Evolutionary conservation across 1,284 basidiomycete genomes (phyloP), one percentile per base, ranked within the genome.

Genomic region (Cutaneotrichosporon sp.): DNA sequence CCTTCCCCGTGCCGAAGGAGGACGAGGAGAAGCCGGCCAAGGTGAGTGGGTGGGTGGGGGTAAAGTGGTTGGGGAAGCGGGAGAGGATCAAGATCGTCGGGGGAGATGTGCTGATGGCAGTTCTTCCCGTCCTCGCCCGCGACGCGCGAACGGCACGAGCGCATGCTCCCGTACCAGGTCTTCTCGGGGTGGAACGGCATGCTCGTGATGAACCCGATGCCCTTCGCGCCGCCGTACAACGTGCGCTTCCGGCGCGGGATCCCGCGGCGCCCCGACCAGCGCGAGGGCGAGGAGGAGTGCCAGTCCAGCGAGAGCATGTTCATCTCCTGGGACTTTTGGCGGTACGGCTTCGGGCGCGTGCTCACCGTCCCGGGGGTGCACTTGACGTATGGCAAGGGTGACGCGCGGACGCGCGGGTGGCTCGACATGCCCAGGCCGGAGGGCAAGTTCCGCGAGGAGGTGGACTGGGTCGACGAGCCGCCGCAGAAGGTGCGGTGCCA

Each of bases 181-280:
- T 81, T 81, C 64, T 74, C 79, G n/a, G 81, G 80, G 49, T 82
- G 86, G 86, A 87, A 87, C 71, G 86, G 86, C 27, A 83, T 81
- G 54, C 72, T 77, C 16, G 78, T 80, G 20, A 65, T 82, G 54
- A 63, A 66, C 46, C 75, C 79, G 22, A 61, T 54, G 4, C 77
- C 78, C 1, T 79, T 79, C 67, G 60, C 72, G 29, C 65, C 72
- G 11, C 76, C 73, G 16, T 77, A 74, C 66, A 75, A 74, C 62
- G 72, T 75, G 43, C 68, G 71, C 16, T 75, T 77, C 69, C 64
- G 74, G 38, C 69, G 74, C 54, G 70, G 69, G 31, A 58, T 66
- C n/a, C 66, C 71, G 9, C 34, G 73, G 68, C 24, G 55, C 29
- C 42, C 70, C 59, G 34, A 64, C 65, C 57, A 60, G 50, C 47